Conservation (phyloP, 1,139 yeast species). For the Nadsonia commutata region DNA sequence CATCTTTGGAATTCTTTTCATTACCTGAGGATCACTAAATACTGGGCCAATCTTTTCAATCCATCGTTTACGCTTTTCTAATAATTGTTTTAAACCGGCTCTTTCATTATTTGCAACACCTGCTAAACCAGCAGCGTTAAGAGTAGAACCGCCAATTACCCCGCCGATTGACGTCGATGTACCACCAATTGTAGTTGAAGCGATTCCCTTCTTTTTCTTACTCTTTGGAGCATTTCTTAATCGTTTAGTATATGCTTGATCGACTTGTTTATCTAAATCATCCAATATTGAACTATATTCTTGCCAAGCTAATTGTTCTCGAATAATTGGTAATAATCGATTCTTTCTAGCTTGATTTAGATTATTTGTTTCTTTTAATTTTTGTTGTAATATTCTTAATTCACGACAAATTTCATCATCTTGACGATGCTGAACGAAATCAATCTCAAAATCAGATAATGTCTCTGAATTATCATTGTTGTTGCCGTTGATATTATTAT, state of each 20-base stretch:
- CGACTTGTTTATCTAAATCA: slow-evolving; percentile 91
- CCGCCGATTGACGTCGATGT: slow-evolving; percentile 5
- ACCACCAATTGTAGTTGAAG: slow-evolving; percentile 8
- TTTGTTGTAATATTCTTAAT: slow-evolving; percentile 55
- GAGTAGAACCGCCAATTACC: slow-evolving; percentile 10
- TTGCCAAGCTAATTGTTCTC: slow-evolving; percentile 89
- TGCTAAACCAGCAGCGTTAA: slow-evolving; percentile 14
- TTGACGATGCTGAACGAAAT: slow-evolving; percentile 72
- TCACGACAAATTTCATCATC: slow-evolving; percentile 93
- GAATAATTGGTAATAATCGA: slow-evolving; percentile 55
- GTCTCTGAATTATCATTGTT: slow-evolving; percentile 7
- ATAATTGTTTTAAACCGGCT: slow-evolving; percentile 58
- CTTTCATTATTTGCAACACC: slow-evolving; percentile 33
- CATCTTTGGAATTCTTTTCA: slow-evolving; percentile 62
- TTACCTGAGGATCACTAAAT: slow-evolving; percentile 46
- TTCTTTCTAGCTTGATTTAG: slow-evolving; percentile 58
- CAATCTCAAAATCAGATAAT: slow-evolving; percentile 30
- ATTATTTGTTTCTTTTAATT: slow-evolving; percentile 45
- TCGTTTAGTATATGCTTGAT: slow-evolving; percentile 80
- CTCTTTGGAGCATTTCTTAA: slow-evolving; percentile 71
- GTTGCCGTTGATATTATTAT: slow-evolving; percentile 10
- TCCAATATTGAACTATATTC: slow-evolving; percentile 83
- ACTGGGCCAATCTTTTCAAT: slow-evolving; percentile 76
- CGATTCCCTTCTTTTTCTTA: slow-evolving; percentile 36
- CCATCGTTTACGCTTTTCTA: slow-evolving; percentile 86